These are phyloP conservation scores for Mucor plumbeus DNA, from an alignment of 371 early-diverging fungal genomes.

Conservation along the genomic window DNA sequence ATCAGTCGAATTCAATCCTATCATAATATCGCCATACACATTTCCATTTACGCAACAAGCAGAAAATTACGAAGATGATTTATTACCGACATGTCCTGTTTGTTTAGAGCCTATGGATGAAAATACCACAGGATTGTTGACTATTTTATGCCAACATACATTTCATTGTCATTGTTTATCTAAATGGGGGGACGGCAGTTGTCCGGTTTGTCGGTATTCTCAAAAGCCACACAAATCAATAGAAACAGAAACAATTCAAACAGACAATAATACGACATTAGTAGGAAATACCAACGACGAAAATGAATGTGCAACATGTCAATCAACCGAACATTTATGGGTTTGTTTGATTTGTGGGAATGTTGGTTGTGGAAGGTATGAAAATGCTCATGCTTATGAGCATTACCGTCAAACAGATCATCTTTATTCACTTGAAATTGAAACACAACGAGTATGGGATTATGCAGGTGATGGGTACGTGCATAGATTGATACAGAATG, in stretches of 20 bases:
- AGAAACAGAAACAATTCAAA: not conserved
- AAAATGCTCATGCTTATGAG: slow-evolving; percentile 83
- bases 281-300: not conserved
- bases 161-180: slow-evolving; percentile 90
- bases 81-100: slow-evolving; percentile 90
- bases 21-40: slow-evolving; percentile 58
- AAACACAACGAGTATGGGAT: slow-evolving; percentile 97
- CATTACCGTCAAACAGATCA: slow-evolving; percentile 86
- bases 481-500: slow-evolving; percentile 91
- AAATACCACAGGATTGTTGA: slow-evolving; percentile 80
- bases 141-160: slow-evolving; percentile 93
- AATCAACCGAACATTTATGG: slow-evolving; percentile 83
- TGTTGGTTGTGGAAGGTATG: slow-evolving; percentile 84
- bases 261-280: not conserved
- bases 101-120: slow-evolving; percentile 94
- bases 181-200: slow-evolving; percentile 91
- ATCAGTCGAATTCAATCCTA: slow-evolving; percentile 61
- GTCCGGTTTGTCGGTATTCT: slow-evolving; percentile 93
- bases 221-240: slow-evolving; percentile 34
- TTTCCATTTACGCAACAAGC: slow-evolving; percentile 58
- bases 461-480: slow-evolving; percentile 96
- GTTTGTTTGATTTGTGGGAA: slow-evolving; percentile 95
- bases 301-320: slow-evolving; percentile 77
- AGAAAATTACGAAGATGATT: slow-evolving; percentile 34
- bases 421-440: slow-evolving; percentile 88